Percentiles rank a stretch among this genome's conserved stretches.
Conservation (phyloP, 345 rosid species). For the Populus euphratica region DNA sequence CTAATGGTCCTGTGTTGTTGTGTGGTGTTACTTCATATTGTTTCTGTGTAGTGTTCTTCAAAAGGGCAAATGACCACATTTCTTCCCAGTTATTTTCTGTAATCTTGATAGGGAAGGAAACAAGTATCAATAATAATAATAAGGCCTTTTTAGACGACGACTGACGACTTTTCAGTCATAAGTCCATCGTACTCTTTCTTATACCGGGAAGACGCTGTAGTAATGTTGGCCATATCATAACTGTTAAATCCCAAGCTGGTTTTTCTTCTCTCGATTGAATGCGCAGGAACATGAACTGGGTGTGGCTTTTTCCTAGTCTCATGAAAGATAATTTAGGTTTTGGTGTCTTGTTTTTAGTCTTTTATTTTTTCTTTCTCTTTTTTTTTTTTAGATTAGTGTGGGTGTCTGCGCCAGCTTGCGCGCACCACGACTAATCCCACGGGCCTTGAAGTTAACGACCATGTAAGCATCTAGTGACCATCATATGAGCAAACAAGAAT, state of each 20-base stretch:
- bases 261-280: too few relatives aligned
- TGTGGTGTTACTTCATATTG: too few relatives aligned
- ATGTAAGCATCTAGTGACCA: fast-evolving
- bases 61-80: too few relatives aligned
- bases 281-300: neutral
- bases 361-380: too few relatives aligned
- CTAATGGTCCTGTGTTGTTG: too few relatives aligned
- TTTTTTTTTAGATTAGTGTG: too few relatives aligned
- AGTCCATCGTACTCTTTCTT: neutral
- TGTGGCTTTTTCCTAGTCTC: neutral
- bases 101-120: constrained; percentile 29
- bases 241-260: neutral
- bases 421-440: too few relatives aligned
- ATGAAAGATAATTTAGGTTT: neutral
- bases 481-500: too few relatives aligned
- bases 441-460: too few relatives aligned
- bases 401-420: too few relatives aligned
- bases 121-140: neutral
- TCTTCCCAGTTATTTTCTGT: constrained; percentile 3
- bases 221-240: too few relatives aligned
- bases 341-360: neutral
- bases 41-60: too few relatives aligned
- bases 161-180: neutral
- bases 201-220: neutral
- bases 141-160: neutral